Evolutionary conservation across 306 rosid species (phyloP).

Genomic region (Cicer cuneatum): DNA sequence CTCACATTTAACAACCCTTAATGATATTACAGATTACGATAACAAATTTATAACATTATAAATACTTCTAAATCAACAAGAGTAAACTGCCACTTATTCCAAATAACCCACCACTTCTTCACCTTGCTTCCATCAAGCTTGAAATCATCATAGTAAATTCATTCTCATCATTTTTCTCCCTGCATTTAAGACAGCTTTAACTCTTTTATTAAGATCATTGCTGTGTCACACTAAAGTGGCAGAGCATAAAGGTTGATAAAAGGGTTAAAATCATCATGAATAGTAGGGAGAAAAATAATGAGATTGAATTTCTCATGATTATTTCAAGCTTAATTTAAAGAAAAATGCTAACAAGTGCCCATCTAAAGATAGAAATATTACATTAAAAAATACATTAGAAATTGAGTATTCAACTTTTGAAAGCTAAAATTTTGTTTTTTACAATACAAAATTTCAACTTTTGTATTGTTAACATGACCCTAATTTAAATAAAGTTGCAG

Average conservation of each 20-base stretch:
- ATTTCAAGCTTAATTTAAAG: no score
- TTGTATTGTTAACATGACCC: no score
- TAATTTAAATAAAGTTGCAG: neutral
- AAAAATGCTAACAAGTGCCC: no score
- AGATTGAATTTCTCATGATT: no score
- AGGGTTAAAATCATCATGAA: neutral
- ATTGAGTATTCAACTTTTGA: no score
- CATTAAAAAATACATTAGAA: no score
- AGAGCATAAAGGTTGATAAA: neutral
- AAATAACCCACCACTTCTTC: neutral
- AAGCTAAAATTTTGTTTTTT: no score
- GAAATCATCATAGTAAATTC: neutral
- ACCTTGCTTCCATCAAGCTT: neutral
- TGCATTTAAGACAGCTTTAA: neutral
- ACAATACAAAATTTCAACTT: no score
- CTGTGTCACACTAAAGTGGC: no score
- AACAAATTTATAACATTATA: conserved; percentile 9
- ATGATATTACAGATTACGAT: conserved; percentile 22
- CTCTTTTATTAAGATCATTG: neutral
- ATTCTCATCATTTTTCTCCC: neutral
- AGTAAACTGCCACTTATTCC: neutral
- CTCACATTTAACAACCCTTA: conserved; percentile 33
- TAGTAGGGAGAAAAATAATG: neutral
- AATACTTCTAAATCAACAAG: conserved; percentile 13
- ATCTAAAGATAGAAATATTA: no score